Percentiles rank a stretch among this genome's conserved stretches.
These are phyloP conservation scores for Panus rudis DNA, from an alignment of 768 basidiomycete species.

Conservation along the genomic window DNA sequence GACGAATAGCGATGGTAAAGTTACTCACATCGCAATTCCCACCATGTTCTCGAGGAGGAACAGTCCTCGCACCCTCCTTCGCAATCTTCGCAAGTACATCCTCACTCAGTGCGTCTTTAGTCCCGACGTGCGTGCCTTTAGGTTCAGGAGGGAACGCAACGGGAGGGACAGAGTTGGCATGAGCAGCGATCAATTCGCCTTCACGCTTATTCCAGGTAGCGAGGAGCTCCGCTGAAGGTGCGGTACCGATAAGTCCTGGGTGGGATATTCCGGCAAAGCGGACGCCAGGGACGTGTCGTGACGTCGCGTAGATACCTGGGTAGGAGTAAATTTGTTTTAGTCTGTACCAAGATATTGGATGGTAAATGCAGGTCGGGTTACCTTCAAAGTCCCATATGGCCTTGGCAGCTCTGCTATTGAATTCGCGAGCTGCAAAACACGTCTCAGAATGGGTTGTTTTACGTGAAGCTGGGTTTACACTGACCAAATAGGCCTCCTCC, in stretches of 20 bases:
- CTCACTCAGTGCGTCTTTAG: conserved; percentile 40
- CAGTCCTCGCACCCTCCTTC: conserved; percentile 63
- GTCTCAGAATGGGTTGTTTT: neutral
- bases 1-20: neutral
- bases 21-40: conserved; percentile 64
- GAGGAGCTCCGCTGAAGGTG: conserved; percentile 66
- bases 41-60: conserved; percentile 75
- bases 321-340: neutral
- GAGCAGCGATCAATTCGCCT: conserved; percentile 49
- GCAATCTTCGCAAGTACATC: conserved; percentile 47
- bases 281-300: conserved; percentile 73
- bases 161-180: conserved; percentile 47
- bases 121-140: conserved; percentile 57
- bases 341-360: too few species aligned
- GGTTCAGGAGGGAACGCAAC: conserved; percentile 60
- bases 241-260: conserved; percentile 71
- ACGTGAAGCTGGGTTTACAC: neutral
- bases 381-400: conserved; percentile 79
- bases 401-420: conserved; percentile 64
- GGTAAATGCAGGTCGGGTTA: conserved; percentile 15
- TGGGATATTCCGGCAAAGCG: conserved; percentile 74
- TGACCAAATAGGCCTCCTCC: conserved; percentile 66
- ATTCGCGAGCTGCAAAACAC: conserved; percentile 45
- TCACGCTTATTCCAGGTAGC: conserved; percentile 73
- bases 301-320: conserved; percentile 61